phyloP scores from a whole-genome alignment of 2,329 filamentous ascomycete genomes.

The Verticillium albo-atrum region DNA sequence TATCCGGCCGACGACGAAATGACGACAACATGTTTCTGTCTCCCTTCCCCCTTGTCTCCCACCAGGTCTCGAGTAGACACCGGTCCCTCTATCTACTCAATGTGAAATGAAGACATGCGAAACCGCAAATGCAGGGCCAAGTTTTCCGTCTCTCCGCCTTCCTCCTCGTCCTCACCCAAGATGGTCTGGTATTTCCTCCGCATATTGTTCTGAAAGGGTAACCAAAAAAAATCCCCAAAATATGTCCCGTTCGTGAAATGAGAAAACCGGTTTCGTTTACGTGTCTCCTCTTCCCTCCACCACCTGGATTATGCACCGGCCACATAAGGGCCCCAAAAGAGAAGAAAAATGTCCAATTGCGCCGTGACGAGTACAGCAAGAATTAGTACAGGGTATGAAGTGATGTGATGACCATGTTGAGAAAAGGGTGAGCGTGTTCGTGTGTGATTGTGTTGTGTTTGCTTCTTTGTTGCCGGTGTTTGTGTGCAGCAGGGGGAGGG shows the following conservation, averaged over 20 bases:
- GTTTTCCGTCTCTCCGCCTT: too few species aligned
- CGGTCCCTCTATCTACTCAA: neutral
- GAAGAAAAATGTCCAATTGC: neutral
- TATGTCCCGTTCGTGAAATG: neutral
- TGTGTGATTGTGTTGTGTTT: neutral
- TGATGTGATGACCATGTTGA: neutral
- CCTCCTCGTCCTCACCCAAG: neutral
- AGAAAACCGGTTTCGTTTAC: neutral
- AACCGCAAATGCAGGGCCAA: too few species aligned
- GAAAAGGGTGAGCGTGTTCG: neutral
- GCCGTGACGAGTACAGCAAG: neutral
- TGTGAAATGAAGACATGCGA: too few species aligned
- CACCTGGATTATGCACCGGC: neutral
- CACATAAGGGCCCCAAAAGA: neutral
- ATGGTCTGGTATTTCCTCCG: conserved; percentile 1
- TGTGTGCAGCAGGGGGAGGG: neutral
- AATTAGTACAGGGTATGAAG: conserved; percentile 2
- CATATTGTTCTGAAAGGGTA: neutral
- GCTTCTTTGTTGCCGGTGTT: neutral
- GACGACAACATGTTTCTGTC: neutral
- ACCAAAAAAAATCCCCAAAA: neutral
- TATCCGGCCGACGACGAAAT: neutral
- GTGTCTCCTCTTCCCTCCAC: neutral
- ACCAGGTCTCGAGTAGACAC: neutral
- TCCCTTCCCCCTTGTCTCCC: neutral